Evolutionary conservation across 345 rosid genomes (phyloP).

Genomic region (Bruguiera gymnorhiza): DNA sequence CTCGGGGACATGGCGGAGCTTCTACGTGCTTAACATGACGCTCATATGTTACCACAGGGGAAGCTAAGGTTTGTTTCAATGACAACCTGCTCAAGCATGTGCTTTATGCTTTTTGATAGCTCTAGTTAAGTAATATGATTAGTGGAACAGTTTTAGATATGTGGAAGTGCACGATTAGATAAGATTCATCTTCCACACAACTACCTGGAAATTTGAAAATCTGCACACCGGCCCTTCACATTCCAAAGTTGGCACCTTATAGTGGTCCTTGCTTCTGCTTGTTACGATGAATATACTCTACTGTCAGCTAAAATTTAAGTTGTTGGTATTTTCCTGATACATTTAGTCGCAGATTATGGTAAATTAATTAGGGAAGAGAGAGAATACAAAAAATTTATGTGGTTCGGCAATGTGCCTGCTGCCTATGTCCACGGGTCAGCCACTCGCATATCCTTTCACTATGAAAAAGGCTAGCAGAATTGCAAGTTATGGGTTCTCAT

Average conservation of each 20-base stretch:
- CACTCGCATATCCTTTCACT: too few species aligned
- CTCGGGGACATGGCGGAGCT: slow-evolving; percentile 88
- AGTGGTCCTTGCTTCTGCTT: background rate
- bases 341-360: background rate
- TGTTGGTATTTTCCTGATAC: too few species aligned
- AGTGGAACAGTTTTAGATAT: background rate
- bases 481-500: too few species aligned
- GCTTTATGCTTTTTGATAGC: background rate
- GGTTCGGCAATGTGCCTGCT: too few species aligned
- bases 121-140: background rate
- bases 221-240: background rate
- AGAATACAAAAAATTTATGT: too few species aligned
- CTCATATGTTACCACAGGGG: slow-evolving; percentile 70
- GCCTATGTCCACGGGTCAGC: too few species aligned
- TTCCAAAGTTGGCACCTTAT: background rate
- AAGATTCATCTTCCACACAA: background rate
- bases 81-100: background rate
- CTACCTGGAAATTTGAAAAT: background rate
- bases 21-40: slow-evolving; percentile 49
- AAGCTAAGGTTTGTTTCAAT: slow-evolving; percentile 60
- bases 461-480: too few species aligned
- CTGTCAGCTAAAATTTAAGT: background rate
- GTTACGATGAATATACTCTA: background rate
- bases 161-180: background rate
- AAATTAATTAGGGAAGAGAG: background rate